These are phyloP conservation scores for Scutellaria minor DNA, from an alignment of 257 asterid genomes.

Conservation along the genomic window DNA sequence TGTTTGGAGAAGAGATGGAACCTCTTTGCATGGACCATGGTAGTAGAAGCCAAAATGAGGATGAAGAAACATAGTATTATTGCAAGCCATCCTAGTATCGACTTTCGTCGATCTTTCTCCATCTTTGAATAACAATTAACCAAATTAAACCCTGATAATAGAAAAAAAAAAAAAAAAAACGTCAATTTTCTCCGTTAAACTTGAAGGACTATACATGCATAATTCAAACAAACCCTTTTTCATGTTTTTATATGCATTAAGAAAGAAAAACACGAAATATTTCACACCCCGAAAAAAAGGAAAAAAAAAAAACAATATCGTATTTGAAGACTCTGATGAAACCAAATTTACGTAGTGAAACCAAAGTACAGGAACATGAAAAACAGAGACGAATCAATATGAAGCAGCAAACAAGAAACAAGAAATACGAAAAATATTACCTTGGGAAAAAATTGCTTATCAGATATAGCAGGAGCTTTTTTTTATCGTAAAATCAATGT, in stretches of 20 bases:
- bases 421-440: too few relatives aligned
- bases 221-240: background rate
- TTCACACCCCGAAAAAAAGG: too few relatives aligned
- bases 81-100: constrained; percentile 13
- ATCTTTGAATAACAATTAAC: background rate
- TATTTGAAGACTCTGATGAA: too few relatives aligned
- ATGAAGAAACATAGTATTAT: constrained; percentile 30
- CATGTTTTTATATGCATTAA: background rate
- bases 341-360: too few relatives aligned
- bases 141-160: background rate
- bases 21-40: constrained; percentile 39
- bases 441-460: too few relatives aligned
- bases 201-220: background rate
- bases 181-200: too few relatives aligned
- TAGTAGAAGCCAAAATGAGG: constrained; percentile 22
- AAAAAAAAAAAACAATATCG: too few relatives aligned
- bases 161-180: background rate
- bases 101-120: constrained; percentile 27
- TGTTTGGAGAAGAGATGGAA: constrained; percentile 10
- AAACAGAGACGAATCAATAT: too few relatives aligned
- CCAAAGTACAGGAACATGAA: too few relatives aligned
- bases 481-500: too few relatives aligned
- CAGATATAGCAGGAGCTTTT: too few relatives aligned
- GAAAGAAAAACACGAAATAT: background rate
- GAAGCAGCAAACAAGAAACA: too few relatives aligned